Evolutionary conservation across 345 rosid genomes (phyloP), one percentile per base, ranked within the genome.

Genomic region (Pistacia atlantica): DNA sequence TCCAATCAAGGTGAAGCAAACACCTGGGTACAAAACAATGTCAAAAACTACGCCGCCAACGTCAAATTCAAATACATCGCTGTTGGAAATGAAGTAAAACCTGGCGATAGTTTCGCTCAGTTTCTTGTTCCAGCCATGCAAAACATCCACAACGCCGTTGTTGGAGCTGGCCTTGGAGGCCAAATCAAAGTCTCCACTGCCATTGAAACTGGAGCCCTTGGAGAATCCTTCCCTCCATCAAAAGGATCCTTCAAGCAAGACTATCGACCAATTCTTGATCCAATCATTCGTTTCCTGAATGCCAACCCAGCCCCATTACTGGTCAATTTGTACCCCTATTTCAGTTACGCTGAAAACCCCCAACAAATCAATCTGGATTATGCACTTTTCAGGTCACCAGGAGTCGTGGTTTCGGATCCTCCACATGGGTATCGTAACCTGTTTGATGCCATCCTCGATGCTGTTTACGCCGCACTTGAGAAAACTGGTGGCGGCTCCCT

Each of bases 51-150:
- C 49, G 45, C 84, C 0, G 17, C 42, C 31, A 59, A 83, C 46
- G 92, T 90, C 77, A 82, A 59, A 7, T 86, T 90, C 79, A 72
- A 80, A 18, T 90, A 90, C 77, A 75, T 92, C n/a, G 81, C 88
- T 2, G 94, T 90, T 10, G 97, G 94, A 25, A 92, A 92, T 12
- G 94, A 92, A 74, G 82, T 86, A 10, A 46, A 82, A 28, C 83
- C 83, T 2, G 67, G 54, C 1, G 75, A 82, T 67, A 1, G 59
- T 1, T 59, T 0, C 4, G 83, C 92, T 2, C 82, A 51, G 7
- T 87, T 59, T 16, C 75, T 83, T 13, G 80, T 77, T 51, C 86
- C 75, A 0, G 86, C 85, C 42, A 76, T 86, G 80, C 62, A 45
- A 51, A 86, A 86, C 48, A 78, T 83, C 17, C 82, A 46, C 18